Conservation (phyloP, 352 stramenopile species). For the Phytophthora boehmeriae region DNA sequence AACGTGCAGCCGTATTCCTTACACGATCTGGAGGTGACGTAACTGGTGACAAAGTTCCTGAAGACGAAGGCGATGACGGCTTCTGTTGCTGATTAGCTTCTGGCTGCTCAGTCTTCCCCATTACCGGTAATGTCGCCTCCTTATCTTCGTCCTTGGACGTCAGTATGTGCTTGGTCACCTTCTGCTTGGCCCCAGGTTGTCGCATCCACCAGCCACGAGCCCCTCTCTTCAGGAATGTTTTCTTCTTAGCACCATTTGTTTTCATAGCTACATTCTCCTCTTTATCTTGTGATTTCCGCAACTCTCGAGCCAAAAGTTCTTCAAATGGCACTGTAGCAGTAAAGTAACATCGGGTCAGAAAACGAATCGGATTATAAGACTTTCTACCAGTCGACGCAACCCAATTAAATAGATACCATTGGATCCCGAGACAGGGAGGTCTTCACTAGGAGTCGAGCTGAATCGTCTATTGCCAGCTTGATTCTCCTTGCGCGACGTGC, state of each 20-base stretch:
- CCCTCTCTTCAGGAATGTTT: conserved; percentile 76
- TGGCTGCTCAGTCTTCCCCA: background rate
- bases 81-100: background rate
- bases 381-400: background rate
- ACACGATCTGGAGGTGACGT: conserved; percentile 12
- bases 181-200: conserved; percentile 51
- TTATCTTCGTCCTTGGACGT: conserved; percentile 49
- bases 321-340: conserved; percentile 64
- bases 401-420: conserved; percentile 16
- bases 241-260: conserved; percentile 28
- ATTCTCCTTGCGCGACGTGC: conserved; percentile 32
- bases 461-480: conserved; percentile 18
- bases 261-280: background rate
- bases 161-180: conserved; percentile 68
- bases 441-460: conserved; percentile 24
- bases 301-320: conserved; percentile 65
- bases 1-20: conserved; percentile 1
- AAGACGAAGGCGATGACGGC: conserved; percentile 11
- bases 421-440: conserved; percentile 20
- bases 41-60: conserved; percentile 22
- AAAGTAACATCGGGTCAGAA: background rate
- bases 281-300: conserved; percentile 45
- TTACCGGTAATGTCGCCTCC: background rate
- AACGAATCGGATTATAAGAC: conserved; percentile 3
- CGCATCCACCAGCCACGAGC: conserved; percentile 88